phyloP scores from a whole-genome alignment of 2,329 filamentous ascomycete genomes.

The Podosphaera aphanis region DNA sequence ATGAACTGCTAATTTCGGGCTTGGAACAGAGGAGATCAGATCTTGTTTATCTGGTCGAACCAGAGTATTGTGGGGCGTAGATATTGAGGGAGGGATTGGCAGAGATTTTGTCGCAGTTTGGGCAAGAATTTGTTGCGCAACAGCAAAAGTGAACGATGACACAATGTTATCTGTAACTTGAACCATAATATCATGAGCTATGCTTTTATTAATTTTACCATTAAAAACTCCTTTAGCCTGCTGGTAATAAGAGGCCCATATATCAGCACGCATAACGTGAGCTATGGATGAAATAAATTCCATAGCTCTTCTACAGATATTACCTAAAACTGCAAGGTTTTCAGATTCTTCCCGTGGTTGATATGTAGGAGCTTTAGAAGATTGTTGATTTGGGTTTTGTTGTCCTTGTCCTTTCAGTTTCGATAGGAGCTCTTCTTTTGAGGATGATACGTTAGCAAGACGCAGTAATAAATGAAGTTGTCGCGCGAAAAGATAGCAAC shows the following conservation, averaged over 20 bases:
- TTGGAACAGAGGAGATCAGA: slow-evolving; percentile 36
- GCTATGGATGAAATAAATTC: slow-evolving; percentile 67
- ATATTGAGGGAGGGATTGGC: slow-evolving; percentile 37
- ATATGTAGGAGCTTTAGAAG: slow-evolving; percentile 25
- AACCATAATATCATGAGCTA: slow-evolving; percentile 18
- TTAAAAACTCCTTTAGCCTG: slow-evolving; percentile 1
- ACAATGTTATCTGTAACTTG: slow-evolving; percentile 50
- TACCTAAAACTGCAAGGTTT: slow-evolving; percentile 57
- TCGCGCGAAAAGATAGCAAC: slow-evolving; percentile 77
- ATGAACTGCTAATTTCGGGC: slow-evolving; percentile 49
- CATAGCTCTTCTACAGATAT: slow-evolving; percentile 61
- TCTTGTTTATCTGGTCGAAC: slow-evolving; percentile 24
- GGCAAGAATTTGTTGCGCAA: slow-evolving; percentile 51
- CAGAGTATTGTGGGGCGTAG: slow-evolving; percentile 17
- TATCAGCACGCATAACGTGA: slow-evolving; percentile 55
- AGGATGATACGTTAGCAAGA: slow-evolving; percentile 50
- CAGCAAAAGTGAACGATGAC: slow-evolving; percentile 53
- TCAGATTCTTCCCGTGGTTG: slow-evolving; percentile 37
- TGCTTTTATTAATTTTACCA: background rate
- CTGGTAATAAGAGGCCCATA: slow-evolving; percentile 33
- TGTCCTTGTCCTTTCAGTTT: slow-evolving; percentile 40
- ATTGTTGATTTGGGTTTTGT: slow-evolving; percentile 31
- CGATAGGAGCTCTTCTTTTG: slow-evolving; percentile 34
- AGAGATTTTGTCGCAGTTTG: slow-evolving; percentile 49
- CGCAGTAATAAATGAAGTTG: slow-evolving; percentile 65